phyloP scores from a whole-genome alignment of 176 grass and related monocot species.

The Oryza longistaminata region DNA sequence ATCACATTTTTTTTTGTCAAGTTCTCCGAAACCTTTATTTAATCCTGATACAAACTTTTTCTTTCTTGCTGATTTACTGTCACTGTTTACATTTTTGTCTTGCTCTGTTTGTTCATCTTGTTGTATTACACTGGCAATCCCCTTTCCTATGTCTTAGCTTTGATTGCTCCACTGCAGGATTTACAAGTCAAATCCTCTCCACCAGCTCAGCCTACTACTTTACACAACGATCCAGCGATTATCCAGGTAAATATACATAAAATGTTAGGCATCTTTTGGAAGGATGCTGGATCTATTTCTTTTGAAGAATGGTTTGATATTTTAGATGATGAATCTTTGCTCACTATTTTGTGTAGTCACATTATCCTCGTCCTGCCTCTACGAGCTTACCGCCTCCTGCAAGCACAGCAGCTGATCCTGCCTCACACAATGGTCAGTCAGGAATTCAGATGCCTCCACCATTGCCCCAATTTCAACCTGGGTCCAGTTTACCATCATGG shows the following conservation, averaged over 20 bases:
- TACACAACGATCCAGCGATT: conserved; percentile 86
- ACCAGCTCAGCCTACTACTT: conserved; percentile 55
- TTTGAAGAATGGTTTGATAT: background rate
- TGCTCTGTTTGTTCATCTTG: background rate
- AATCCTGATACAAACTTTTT: background rate
- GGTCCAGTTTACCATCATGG: conserved; percentile 59
- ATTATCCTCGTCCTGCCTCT: conserved; percentile 65
- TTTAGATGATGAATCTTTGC: conserved; percentile 2
- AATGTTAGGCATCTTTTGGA: conserved; percentile 1
- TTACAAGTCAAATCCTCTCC: conserved; percentile 92
- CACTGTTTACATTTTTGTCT: background rate
- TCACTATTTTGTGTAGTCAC: conserved; percentile 59
- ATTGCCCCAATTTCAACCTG: conserved; percentile 78
- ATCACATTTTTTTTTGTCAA: conserved; percentile 1
- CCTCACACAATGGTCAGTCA: conserved; percentile 47
- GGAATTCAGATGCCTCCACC: conserved; percentile 56
- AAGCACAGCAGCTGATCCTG: conserved; percentile 57
- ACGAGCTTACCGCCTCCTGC: conserved; percentile 52
- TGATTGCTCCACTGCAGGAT: conserved; percentile 59
- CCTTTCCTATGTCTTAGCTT: conserved; percentile 9
- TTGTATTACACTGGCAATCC: background rate
- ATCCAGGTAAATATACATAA: conserved; percentile 57
- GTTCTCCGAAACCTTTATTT: background rate
- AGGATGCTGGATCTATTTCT: conserved; percentile 6
- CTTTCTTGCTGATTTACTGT: background rate